These are phyloP conservation scores for Eucalyptus fibrosa DNA, from an alignment of 345 rosid species.

Conservation along the genomic window DNA sequence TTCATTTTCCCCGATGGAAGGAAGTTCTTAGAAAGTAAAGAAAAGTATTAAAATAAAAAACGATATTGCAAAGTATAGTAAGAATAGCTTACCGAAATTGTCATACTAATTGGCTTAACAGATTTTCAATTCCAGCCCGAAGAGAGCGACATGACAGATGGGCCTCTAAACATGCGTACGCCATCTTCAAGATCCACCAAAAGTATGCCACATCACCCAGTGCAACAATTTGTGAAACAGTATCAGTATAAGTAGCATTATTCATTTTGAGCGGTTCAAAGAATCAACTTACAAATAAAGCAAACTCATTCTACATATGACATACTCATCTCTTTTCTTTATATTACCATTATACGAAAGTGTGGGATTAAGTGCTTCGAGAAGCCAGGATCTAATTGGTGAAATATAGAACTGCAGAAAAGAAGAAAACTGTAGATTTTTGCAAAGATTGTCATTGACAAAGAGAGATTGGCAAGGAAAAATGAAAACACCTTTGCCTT, in stretches of 20 bases:
- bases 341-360: not conserved
- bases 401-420: not conserved
- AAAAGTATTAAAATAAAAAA: no score
- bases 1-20: no score
- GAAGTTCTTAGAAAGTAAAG: no score
- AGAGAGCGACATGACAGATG: no score
- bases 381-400: not conserved
- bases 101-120: not conserved
- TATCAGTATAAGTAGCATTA: not conserved
- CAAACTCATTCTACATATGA: not conserved
- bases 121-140: not conserved
- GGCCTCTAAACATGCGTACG: not conserved
- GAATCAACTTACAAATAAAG: not conserved
- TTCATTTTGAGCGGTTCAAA: not conserved
- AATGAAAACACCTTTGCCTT: not conserved
- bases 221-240: not conserved
- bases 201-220: not conserved
- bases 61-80: no score
- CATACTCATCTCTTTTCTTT: not conserved
- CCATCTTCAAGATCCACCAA: not conserved
- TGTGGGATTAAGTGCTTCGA: not conserved
- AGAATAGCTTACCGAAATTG: not conserved
- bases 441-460: not conserved
- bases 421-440: not conserved
- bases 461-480: not conserved